phyloP scores from a whole-genome alignment of 2,329 filamentous ascomycete species.

The Hypoxylon sp. region DNA sequence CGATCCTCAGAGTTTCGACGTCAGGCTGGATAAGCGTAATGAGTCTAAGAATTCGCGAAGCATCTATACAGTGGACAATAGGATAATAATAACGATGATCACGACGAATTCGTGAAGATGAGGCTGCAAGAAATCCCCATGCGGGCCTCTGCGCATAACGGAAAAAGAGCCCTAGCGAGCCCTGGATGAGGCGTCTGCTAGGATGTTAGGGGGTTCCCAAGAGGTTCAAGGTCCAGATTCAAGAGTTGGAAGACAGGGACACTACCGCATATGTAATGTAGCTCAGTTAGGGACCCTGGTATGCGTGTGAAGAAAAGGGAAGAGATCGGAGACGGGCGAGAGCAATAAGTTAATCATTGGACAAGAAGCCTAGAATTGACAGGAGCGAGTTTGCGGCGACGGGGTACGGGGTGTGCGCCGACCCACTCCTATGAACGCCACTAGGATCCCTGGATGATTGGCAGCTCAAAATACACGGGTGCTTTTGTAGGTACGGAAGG shows the following conservation, averaged over 20 bases:
- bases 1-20: slow-evolving; percentile 32
- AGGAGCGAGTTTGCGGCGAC: slow-evolving; percentile 38
- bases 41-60: slow-evolving; percentile 24
- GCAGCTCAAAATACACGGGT: not conserved
- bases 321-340: slow-evolving; percentile 39
- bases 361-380: slow-evolving; percentile 37
- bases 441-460: slow-evolving; percentile 16
- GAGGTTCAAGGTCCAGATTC: slow-evolving; percentile 24
- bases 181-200: slow-evolving; percentile 26
- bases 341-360: slow-evolving; percentile 41
- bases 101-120: slow-evolving; percentile 40
- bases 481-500: not conserved
- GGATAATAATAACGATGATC: slow-evolving; percentile 41
- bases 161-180: slow-evolving; percentile 29
- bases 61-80: slow-evolving; percentile 29
- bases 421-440: slow-evolving; percentile 27
- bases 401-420: slow-evolving; percentile 27
- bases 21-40: slow-evolving; percentile 17
- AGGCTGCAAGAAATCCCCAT: slow-evolving; percentile 44
- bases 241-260: slow-evolving; percentile 39
- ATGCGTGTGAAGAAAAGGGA: slow-evolving; percentile 31
- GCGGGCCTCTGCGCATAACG: slow-evolving; percentile 42
- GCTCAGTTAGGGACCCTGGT: slow-evolving; percentile 32
- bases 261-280: slow-evolving; percentile 39
- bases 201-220: slow-evolving; percentile 3